phyloP scores from a whole-genome alignment of 176 grass and related monocot genomes.

The Secale cereale region DNA sequence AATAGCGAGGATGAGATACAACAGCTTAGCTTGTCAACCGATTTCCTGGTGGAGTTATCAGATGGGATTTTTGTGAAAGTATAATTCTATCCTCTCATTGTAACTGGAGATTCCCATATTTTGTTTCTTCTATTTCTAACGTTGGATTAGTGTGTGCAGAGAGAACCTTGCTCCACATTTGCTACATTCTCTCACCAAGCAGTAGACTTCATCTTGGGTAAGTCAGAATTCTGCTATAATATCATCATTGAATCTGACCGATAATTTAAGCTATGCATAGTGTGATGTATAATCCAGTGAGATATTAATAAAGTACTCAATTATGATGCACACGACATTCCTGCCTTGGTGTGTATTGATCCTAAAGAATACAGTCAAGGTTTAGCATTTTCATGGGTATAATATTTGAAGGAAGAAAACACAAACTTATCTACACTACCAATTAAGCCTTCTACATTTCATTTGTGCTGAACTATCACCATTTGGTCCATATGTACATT shows the following conservation, averaged over 20 bases:
- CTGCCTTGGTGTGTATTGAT: neutral
- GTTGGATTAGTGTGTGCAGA: constrained; percentile 48
- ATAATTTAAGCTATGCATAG: neutral
- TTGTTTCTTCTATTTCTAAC: neutral
- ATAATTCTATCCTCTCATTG: constrained; percentile 9
- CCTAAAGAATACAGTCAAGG: neutral
- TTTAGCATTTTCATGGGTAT: neutral
- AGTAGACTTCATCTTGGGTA: constrained; percentile 84
- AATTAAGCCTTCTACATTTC: neutral
- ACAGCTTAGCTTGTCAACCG: constrained; percentile 64
- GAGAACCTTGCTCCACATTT: constrained; percentile 49
- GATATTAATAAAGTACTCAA: neutral
- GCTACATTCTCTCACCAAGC: constrained; percentile 89
- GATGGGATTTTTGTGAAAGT: constrained; percentile 64
- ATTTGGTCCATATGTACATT: neutral
- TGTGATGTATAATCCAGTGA: neutral
- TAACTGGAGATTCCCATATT: neutral
- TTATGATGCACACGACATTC: neutral
- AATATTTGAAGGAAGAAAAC: neutral
- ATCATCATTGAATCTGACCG: neutral
- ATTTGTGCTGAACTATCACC: neutral
- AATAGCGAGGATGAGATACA: constrained; percentile 68
- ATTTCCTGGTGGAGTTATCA: constrained; percentile 80
- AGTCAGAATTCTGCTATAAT: constrained; percentile 1
- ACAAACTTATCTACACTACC: neutral